A percentile compares a stretch with the other conserved stretches of the same genome.
Conservation (phyloP, 306 rosid species). For the Argentina anserina region DNA sequence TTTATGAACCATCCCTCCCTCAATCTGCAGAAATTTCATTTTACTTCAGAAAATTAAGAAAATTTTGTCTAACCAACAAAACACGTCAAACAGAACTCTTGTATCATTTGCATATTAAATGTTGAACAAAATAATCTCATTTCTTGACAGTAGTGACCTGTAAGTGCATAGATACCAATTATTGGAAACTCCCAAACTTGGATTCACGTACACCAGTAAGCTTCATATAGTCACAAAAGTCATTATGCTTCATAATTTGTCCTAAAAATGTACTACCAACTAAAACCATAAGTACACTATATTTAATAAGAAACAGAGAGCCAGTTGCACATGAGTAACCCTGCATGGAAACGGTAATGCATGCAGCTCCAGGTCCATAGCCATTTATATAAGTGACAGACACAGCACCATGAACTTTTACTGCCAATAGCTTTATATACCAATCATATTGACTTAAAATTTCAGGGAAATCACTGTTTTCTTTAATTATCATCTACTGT, state of each 20-base stretch:
- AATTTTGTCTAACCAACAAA: neutral
- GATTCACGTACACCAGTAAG: neutral
- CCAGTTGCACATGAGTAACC: neutral
- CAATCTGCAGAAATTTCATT: constrained; percentile 57
- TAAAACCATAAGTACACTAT: neutral
- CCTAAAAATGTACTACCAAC: neutral
- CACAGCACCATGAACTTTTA: neutral
- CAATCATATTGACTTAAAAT: neutral
- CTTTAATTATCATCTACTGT: neutral
- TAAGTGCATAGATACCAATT: neutral
- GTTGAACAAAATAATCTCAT: neutral
- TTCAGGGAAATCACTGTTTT: neutral
- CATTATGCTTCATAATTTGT: neutral
- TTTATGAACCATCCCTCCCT: constrained; percentile 72
- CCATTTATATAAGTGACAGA: neutral
- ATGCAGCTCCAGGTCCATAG: neutral
- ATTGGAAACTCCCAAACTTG: neutral
- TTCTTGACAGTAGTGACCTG: too few species aligned
- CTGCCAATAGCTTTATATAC: neutral
- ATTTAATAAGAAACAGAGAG: neutral
- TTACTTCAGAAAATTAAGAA: neutral
- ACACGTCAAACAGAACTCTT: neutral
- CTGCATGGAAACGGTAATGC: neutral
- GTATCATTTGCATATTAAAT: neutral
- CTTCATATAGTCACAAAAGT: neutral